Evolutionary conservation across 2,329 filamentous ascomycete genomes (phyloP).

Genomic region (Fusarium staphyleae): DNA sequence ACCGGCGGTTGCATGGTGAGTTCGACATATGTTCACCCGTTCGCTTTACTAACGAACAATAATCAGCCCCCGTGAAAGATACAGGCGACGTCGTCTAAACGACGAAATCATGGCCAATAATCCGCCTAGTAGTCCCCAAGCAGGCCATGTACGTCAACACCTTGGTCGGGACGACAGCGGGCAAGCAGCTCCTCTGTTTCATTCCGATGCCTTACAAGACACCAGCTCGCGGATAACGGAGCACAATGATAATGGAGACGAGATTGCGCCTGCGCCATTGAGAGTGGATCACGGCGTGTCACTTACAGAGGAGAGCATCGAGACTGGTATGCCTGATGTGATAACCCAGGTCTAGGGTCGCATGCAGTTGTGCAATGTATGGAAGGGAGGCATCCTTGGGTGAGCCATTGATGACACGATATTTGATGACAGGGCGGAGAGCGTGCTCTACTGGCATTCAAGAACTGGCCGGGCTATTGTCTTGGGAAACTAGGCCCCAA

Average conservation of each 20-base stretch:
- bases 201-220: not conserved
- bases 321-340: conserved; percentile 54
- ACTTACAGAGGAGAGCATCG: conserved; percentile 63
- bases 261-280: conserved; percentile 43
- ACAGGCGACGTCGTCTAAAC: conserved; percentile 10
- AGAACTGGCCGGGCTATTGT: not conserved
- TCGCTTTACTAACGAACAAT: conserved; percentile 4
- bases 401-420: too few relatives aligned
- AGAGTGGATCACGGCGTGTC: conserved; percentile 61
- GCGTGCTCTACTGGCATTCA: not conserved
- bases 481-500: not conserved
- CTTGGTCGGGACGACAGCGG: not conserved
- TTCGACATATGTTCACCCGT: not conserved
- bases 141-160: conserved; percentile 2
- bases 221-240: not conserved
- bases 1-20: conserved; percentile 4
- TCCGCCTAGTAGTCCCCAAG: conserved; percentile 1
- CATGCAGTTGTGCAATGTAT: not conserved
- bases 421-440: not conserved
- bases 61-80: conserved; percentile 11
- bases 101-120: conserved; percentile 7
- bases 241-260: conserved; percentile 2
- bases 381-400: too few relatives aligned
- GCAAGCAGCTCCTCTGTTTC: not conserved
- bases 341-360: conserved; percentile 44